These are phyloP conservation scores for Heteromeles arbutifolia DNA, from an alignment of 306 rosid genomes.

Conservation along the genomic window DNA sequence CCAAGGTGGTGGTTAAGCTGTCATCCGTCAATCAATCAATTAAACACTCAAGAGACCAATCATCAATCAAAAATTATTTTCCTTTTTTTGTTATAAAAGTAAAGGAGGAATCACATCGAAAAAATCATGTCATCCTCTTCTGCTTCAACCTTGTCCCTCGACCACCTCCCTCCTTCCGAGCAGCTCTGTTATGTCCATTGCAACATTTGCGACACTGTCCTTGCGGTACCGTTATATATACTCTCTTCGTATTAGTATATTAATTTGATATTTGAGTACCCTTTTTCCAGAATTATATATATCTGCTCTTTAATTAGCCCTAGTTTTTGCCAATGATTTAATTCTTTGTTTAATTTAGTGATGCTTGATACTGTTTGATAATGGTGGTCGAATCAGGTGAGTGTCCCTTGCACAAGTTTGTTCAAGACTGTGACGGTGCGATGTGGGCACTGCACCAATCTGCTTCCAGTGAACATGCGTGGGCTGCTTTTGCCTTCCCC, in stretches of 20 bases:
- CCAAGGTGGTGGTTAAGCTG: conserved; percentile 97
- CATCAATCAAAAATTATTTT: conserved; percentile 43
- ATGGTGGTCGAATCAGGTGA: conserved; percentile 36
- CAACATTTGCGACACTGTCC: conserved; percentile 92
- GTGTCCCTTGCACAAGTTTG: conserved; percentile 93
- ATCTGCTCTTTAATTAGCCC: background rate
- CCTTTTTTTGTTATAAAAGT: conserved; percentile 15
- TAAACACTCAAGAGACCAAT: conserved; percentile 79
- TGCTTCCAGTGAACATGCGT: conserved; percentile 87
- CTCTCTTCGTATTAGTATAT: background rate
- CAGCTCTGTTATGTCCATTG: conserved; percentile 98
- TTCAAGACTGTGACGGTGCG: conserved; percentile 94
- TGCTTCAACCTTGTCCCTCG: conserved; percentile 58
- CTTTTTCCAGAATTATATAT: background rate
- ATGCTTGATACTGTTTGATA: background rate
- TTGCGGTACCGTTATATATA: conserved; percentile 44
- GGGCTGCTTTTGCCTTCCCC: conserved; percentile 78
- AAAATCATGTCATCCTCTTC: conserved; percentile 62
- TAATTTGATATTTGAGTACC: background rate
- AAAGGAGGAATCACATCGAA: conserved; percentile 21
- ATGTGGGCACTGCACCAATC: conserved; percentile 96
- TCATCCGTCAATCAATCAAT: conserved; percentile 74
- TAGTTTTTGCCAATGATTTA: background rate
- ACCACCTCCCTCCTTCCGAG: conserved; percentile 87
- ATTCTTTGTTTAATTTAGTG: background rate